Conservation (phyloP, 148 eudicot species). For the Drosera capensis region DNA sequence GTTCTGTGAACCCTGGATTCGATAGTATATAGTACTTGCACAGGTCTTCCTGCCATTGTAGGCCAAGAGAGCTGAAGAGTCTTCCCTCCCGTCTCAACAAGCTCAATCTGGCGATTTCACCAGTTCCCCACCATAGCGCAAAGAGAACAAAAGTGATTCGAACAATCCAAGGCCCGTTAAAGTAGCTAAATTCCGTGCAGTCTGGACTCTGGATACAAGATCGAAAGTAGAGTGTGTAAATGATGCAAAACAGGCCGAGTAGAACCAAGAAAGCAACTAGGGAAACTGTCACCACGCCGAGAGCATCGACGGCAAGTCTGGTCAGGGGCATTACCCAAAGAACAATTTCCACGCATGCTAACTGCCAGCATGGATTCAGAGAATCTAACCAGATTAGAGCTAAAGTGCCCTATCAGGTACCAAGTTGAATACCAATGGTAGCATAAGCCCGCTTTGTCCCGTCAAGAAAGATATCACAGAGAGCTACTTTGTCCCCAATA, state of each 20-base stretch:
- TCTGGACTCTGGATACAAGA: conserved; percentile 35
- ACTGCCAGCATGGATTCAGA: conserved; percentile 82
- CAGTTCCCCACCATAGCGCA: conserved; percentile 75
- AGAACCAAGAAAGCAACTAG: conserved; percentile 55
- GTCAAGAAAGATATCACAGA: too few relatives aligned
- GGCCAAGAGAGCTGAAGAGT: conserved; percentile 25
- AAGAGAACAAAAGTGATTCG: conserved; percentile 46
- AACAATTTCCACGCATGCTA: conserved; percentile 96
- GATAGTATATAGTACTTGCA: conserved; percentile 85
- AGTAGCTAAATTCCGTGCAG: conserved; percentile 49
- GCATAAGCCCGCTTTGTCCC: too few relatives aligned
- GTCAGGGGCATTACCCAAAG: conserved; percentile 98
- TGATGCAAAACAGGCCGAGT: conserved; percentile 57
- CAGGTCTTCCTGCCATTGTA: conserved; percentile 61
- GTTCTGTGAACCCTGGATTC: conserved; percentile 92
- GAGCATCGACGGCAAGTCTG: conserved; percentile 88
- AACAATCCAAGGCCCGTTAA: conserved; percentile 83
- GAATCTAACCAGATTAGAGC: conserved; percentile 20
- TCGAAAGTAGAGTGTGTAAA: conserved; percentile 61
- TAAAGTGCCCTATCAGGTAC: conserved; percentile 19
- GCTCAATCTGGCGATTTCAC: conserved; percentile 58
- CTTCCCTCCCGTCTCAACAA: conserved; percentile 47
- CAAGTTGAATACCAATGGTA: too few relatives aligned
- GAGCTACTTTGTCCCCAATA: too few relatives aligned
- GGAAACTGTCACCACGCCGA: conserved; percentile 88